Conservation (phyloP, 345 rosid genomes). For the Firmiana major region DNA sequence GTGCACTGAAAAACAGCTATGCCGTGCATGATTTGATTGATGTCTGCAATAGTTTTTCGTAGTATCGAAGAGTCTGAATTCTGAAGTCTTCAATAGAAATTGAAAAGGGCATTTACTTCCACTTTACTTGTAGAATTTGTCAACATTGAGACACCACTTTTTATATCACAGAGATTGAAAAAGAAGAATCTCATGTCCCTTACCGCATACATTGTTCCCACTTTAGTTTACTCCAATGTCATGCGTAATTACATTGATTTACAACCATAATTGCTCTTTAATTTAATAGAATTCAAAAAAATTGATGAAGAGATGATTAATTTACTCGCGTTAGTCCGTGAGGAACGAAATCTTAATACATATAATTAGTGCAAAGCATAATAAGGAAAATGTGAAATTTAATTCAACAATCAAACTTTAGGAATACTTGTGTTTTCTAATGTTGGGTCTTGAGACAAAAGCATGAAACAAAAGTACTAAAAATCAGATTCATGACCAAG, state of each 20-base stretch:
- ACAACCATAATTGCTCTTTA: background rate
- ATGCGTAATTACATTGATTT: background rate
- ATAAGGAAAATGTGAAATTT: background rate
- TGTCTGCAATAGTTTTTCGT: background rate
- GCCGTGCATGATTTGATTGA: background rate
- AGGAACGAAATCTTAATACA: too few relatives aligned
- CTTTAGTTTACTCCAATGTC: background rate
- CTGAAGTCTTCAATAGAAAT: background rate
- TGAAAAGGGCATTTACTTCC: background rate
- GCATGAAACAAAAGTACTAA: too few relatives aligned
- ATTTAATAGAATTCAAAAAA: too few relatives aligned
- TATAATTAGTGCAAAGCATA: background rate
- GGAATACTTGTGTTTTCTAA: too few relatives aligned
- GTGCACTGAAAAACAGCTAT: slow-evolving; percentile 5
- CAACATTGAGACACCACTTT: background rate
- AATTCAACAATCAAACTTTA: background rate
- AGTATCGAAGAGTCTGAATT: background rate
- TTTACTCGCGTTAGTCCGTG: too few relatives aligned
- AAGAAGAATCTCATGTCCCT: background rate
- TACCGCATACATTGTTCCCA: background rate
- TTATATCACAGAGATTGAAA: background rate
- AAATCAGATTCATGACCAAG: background rate
- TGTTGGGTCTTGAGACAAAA: too few relatives aligned
- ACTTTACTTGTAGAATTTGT: background rate
- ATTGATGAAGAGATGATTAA: too few relatives aligned